Percentiles rank a stretch among this genome's conserved stretches.
These are phyloP conservation scores for Viola odorata DNA, from an alignment of 345 rosid species.

Conservation along the genomic window DNA sequence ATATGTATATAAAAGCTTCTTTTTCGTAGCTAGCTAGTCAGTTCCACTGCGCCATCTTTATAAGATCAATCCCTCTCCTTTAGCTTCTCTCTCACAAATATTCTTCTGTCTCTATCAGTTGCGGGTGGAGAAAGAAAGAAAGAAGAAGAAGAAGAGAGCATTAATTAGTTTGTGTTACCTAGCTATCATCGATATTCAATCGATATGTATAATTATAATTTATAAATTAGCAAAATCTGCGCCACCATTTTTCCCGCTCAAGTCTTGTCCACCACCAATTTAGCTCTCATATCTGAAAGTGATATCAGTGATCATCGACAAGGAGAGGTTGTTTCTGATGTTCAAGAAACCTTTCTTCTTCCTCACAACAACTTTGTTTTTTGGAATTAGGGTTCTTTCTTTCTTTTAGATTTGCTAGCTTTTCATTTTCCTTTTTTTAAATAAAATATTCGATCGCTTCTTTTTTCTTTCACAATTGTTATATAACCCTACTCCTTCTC, in stretches of 20 bases:
- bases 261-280: slow-evolving; percentile 59
- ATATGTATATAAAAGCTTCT: slow-evolving; percentile 11
- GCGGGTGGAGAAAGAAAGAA: slow-evolving; percentile 55
- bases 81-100: background rate
- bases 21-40: slow-evolving; percentile 14
- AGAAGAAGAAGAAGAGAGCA: background rate
- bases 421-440: too few relatives aligned
- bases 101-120: slow-evolving; percentile 40
- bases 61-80: background rate
- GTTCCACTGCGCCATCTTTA: slow-evolving; percentile 17
- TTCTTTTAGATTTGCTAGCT: background rate
- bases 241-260: slow-evolving; percentile 35
- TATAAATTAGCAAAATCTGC: too few relatives aligned
- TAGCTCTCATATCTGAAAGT: slow-evolving; percentile 30
- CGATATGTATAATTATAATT: too few relatives aligned
- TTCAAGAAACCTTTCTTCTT: slow-evolving; percentile 12
- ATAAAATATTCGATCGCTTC: too few relatives aligned
- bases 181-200: background rate
- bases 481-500: slow-evolving; percentile 34
- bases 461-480: background rate
- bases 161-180: background rate
- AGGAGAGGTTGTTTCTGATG: slow-evolving; percentile 33
- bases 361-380: slow-evolving; percentile 5
- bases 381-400: slow-evolving; percentile 36
- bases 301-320: slow-evolving; percentile 23